Evolutionary conservation across 495 filamentous ascomycete species (phyloP).

Genomic region (Trypethelium eluteriae): DNA sequence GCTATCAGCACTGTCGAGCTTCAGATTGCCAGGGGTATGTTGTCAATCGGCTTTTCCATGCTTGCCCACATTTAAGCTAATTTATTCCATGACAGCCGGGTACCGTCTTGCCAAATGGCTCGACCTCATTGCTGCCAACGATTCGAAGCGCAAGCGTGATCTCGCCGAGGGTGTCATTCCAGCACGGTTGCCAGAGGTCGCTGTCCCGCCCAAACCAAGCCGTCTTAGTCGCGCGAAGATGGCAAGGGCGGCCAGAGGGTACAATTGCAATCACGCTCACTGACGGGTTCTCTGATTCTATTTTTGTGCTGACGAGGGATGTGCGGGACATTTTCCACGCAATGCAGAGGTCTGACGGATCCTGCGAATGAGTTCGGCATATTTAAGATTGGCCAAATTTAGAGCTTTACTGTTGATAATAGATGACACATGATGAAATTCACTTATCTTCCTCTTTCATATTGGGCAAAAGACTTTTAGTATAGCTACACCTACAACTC

Average conservation of each 20-base stretch:
- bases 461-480: no score
- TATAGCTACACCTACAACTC: no score
- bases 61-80: neutral
- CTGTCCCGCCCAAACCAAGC: neutral
- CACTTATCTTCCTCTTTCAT: no score
- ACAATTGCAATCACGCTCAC: slow-evolving; percentile 4
- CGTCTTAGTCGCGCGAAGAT: slow-evolving; percentile 3
- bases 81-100: slow-evolving; percentile 19
- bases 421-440: no score
- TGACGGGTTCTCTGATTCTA: neutral
- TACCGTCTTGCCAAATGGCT: slow-evolving; percentile 31
- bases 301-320: no score
- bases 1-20: slow-evolving; percentile 58
- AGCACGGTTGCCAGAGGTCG: neutral
- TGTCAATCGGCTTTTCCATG: neutral
- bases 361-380: no score
- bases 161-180: neutral
- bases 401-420: no score
- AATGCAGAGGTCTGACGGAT: no score
- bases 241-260: neutral
- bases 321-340: no score
- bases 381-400: no score
- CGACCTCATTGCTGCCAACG: slow-evolving; percentile 23
- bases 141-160: slow-evolving; percentile 13
- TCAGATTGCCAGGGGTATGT: slow-evolving; percentile 53